These are phyloP conservation scores for Gracilaria domingensis DNA, from an alignment of 23 red algal species.

Conservation along the genomic window DNA sequence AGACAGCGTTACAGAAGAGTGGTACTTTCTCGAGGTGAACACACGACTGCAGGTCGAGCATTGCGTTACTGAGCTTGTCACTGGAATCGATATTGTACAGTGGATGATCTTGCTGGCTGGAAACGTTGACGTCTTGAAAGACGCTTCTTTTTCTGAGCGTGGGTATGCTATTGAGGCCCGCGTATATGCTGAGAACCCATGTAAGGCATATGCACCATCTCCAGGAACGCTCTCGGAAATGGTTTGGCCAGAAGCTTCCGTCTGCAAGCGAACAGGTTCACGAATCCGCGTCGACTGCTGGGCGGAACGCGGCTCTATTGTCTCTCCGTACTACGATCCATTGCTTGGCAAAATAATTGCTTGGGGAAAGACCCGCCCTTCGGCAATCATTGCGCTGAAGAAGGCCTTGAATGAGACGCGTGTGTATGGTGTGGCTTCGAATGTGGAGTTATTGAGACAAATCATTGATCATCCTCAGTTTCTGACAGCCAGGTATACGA, in stretches of 20 bases:
- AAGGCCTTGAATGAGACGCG: slow-evolving; percentile 61
- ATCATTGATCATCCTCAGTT: slow-evolving; percentile 62
- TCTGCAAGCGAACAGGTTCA: background rate
- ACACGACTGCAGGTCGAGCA: slow-evolving; percentile 92
- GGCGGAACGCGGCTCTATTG: slow-evolving; percentile 71
- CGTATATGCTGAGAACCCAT: slow-evolving; percentile 86
- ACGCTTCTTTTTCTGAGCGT: slow-evolving; percentile 40
- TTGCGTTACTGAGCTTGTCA: slow-evolving; percentile 80
- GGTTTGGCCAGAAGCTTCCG: slow-evolving; percentile 42
- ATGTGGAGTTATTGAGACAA: slow-evolving; percentile 78
- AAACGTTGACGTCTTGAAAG: slow-evolving; percentile 62
- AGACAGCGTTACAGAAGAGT: slow-evolving; percentile 53
- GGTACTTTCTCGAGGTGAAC: slow-evolving; percentile 97
- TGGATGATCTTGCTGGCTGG: slow-evolving; percentile 69
- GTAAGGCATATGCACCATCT: slow-evolving; percentile 64
- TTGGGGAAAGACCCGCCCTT: slow-evolving; percentile 69
- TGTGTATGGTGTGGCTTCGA: slow-evolving; percentile 83
- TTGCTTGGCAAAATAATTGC: slow-evolving; percentile 86
- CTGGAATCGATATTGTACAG: slow-evolving; percentile 89
- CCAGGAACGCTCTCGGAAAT: slow-evolving; percentile 75
- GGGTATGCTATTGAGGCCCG: slow-evolving; percentile 86
- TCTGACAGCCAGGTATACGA: slow-evolving; percentile 64
- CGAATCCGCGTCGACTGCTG: slow-evolving; percentile 83
- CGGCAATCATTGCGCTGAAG: slow-evolving; percentile 53
- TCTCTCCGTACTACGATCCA: slow-evolving; percentile 82